phyloP scores from a whole-genome alignment of 768 basidiomycete genomes.

The Mycena sanguinolenta region DNA sequence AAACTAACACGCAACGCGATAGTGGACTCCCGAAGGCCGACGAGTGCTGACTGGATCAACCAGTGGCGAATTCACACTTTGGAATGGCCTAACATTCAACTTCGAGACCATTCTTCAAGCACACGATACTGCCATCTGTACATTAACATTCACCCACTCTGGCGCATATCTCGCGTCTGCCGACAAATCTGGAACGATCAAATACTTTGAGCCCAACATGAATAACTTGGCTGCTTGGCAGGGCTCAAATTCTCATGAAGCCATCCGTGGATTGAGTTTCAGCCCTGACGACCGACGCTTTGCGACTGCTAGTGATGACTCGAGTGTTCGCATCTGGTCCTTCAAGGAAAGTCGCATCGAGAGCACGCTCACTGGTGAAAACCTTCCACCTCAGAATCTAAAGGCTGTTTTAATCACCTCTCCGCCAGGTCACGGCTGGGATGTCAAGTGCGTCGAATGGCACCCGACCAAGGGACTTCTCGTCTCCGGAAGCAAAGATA shows the following conservation, averaged over 20 bases:
- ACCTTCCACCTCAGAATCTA: neutral
- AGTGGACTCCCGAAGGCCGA: constrained; percentile 99
- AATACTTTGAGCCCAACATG: constrained; percentile 99
- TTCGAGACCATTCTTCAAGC: constrained; percentile 99
- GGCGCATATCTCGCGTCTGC: constrained; percentile 94
- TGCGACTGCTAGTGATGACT: constrained; percentile 96
- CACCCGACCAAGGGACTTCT: constrained; percentile 97
- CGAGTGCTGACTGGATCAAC: constrained; percentile 95
- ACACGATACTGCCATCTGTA: constrained; percentile 94
- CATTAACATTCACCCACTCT: constrained; percentile 91
- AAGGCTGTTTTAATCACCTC: neutral
- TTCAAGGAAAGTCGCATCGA: constrained; percentile 94
- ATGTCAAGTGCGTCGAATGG: constrained; percentile 99
- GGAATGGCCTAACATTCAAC: constrained; percentile 99
- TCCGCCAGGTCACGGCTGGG: constrained; percentile 93
- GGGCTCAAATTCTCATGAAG: constrained; percentile 89
- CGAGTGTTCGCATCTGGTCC: constrained; percentile 94
- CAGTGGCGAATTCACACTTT: constrained; percentile 97
- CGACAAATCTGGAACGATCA: constrained; percentile 94
- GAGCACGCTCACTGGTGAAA: constrained; percentile 83
- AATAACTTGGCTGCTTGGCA: constrained; percentile 97
- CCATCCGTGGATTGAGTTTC: constrained; percentile 91
- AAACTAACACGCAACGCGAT: constrained; percentile 11
- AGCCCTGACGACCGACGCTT: constrained; percentile 93
- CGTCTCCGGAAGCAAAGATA: constrained; percentile 97